Evolutionary conservation across 805 yeast species (phyloP).

Genomic region (Clavispora fructus): DNA sequence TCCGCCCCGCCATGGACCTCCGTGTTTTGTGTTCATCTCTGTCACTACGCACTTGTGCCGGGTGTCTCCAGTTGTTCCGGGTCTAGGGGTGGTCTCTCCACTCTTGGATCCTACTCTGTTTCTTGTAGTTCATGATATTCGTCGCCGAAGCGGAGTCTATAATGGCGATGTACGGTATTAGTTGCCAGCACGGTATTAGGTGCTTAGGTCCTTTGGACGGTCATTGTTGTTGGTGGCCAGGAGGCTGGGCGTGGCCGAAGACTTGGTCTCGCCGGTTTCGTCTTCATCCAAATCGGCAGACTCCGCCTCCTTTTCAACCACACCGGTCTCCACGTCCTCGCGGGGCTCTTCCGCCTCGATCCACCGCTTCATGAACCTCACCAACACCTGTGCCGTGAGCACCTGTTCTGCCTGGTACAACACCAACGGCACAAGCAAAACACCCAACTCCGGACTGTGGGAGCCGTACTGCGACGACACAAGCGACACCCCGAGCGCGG

Average conservation of each 20-base stretch:
- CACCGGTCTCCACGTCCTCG: constrained; percentile 12
- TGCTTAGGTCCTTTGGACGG: no score
- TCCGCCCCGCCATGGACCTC: no score
- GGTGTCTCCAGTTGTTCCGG: no score
- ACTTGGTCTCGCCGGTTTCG: constrained; percentile 1
- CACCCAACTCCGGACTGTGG: constrained; percentile 56
- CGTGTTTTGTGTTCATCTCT: no score
- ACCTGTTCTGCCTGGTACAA: constrained; percentile 87
- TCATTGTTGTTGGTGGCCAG: not conserved
- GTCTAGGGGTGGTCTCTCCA: no score
- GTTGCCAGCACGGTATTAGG: no score
- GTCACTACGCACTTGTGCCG: no score
- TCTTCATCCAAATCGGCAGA: not conserved
- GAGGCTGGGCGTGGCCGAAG: not conserved
- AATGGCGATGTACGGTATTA: no score
- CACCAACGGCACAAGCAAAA: constrained; percentile 74
- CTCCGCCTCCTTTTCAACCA: not conserved
- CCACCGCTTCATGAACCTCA: constrained; percentile 68
- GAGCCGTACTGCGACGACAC: constrained; percentile 77
- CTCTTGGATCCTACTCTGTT: no score
- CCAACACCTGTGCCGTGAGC: constrained; percentile 68
- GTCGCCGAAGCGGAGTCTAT: no score
- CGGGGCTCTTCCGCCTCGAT: constrained; percentile 34
- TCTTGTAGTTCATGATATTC: no score
- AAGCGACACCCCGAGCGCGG: constrained; percentile 83